Base-by-base conservation (phyloP, 345 rosid genomes). In the Dimocarpus longan region DNA sequence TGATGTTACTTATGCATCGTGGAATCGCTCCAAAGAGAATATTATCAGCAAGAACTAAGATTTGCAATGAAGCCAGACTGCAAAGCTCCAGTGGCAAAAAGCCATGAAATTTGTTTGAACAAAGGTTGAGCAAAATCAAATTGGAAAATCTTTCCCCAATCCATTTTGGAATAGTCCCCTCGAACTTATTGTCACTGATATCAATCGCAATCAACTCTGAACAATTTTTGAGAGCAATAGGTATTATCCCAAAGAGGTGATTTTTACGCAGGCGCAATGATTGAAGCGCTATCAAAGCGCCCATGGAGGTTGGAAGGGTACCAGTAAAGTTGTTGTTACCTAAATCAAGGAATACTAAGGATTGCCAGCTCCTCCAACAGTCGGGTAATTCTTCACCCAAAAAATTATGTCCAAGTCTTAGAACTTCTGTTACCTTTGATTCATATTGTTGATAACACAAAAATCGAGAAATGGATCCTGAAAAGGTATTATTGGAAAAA, bases 21-120 rank as follows among this genome's bases (percentile, higher is more conserved):
- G 75, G 75, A 5, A 72, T 18, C 0, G 16, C 13, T 18, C 75
- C 75, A 0, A 5, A 54, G 24, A 72, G 42, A 56, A 26, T 3
- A 44, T 72, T 72, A 4, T 16, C 5, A 72, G 65, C 63, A 8
- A 72, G 18, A 4, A 54, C 75, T 19, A 72, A 16, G 18, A 54
- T 32, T n/a, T 54, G 65, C 1, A 78, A 28, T 24, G 40, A 70
- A 68, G 68, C 4, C 0, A 82, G 40, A 70, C 24, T 4, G 26
- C 81, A 82, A 8, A 82, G 3, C 15, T 70, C 44, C 9, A n/a
- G 32, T 21, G 84, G 84, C 16, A 85, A 65, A 10, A 52, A 66
- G 13, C 88, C 82, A 4, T 63, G 8, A 11, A 85, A 80, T 18
- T 32, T 66, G 16, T 85, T 85, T 4, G 76, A 85, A 5, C 82